Evolutionary conservation across 1,284 basidiomycete genomes (phyloP).

Genomic region (Papiliotrema fonsecae): DNA sequence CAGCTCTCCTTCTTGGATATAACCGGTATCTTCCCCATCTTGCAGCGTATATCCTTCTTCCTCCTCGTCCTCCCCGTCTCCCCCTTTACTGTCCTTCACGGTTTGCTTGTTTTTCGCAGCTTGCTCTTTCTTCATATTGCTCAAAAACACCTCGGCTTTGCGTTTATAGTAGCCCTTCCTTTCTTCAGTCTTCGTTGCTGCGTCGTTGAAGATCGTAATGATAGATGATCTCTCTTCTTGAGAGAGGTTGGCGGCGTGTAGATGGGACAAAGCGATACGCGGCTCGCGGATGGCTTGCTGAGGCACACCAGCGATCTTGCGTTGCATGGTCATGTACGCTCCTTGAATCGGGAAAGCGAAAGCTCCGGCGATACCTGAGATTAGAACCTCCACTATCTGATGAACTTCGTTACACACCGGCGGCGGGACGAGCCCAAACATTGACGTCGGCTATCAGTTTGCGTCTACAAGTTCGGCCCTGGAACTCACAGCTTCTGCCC

Average conservation of each 20-base stretch:
- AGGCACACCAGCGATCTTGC: conserved; percentile 21
- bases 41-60: not conserved
- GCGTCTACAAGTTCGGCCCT: too few species aligned
- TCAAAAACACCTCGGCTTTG: conserved; percentile 38
- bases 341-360: conserved; percentile 52
- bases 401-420: conserved; percentile 20
- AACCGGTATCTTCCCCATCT: conserved; percentile 18
- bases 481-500: conserved; percentile 52
- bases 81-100: too few species aligned
- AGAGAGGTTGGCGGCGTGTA: conserved; percentile 8
- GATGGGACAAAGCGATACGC: conserved; percentile 13
- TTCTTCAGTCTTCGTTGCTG: conserved; percentile 33
- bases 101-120: not conserved
- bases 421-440: conserved; percentile 51
- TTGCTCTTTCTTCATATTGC: conserved; percentile 7
- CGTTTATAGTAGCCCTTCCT: conserved; percentile 44
- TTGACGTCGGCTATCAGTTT: conserved; percentile 42
- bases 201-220: conserved; percentile 48
- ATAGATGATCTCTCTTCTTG: conserved; percentile 42
- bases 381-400: not conserved
- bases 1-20: conserved; percentile 13
- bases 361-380: conserved; percentile 49
- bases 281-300: conserved; percentile 22
- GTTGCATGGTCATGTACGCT: conserved; percentile 47
- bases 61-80: not conserved